Evolutionary conservation across 345 rosid species (phyloP), one percentile per base, ranked within the genome.

Genomic region (Acer yangbiense): DNA sequence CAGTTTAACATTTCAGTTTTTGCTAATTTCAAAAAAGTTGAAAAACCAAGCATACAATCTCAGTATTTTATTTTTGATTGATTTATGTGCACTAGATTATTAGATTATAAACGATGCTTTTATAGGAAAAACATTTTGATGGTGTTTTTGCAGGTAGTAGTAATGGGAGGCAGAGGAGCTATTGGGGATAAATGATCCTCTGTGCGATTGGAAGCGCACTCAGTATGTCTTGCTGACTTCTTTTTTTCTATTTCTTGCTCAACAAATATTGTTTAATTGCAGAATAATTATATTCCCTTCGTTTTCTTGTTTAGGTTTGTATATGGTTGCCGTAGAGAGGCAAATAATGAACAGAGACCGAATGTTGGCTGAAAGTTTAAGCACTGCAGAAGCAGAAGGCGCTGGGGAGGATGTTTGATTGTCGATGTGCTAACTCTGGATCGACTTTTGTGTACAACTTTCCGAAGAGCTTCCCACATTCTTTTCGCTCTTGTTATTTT

Each of bases 291-390:
- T 11, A 73, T 27, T 50, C 25, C 25, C 50, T 41, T 32, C 32
- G 14, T 13, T 7, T 9, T 50, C 61, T 67, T 21, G 9, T 63
- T 71, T 79, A 94, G 98, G 96, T 76, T 76, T 93, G 29, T 94
- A 91, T 82, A 93, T 91, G 97, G 97, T 91, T 77, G 90, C 89
- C 25, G 92, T 80, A 32, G 94, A 94, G 46, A 91, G 97, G 79
- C 94, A 93, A 85, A 82, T 83, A 41, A 92, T 89, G 88, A 93
- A 90, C 87, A 85, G 92, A 75, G 81, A 85, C 3, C 86, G 85
- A 76, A 86, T 87, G 88, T 73, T 89, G 78, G 91, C 93, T 62
- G 94, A 90, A 82, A 79, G 90, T 79, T 73, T 92, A 71, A 82
- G 82, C 78, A 87, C 89, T 55, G 77, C 85, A 13, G 94, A 90